Evolutionary conservation across 2,329 filamentous ascomycete genomes (phyloP).

Genomic region (Triangularia verruculosa): DNA sequence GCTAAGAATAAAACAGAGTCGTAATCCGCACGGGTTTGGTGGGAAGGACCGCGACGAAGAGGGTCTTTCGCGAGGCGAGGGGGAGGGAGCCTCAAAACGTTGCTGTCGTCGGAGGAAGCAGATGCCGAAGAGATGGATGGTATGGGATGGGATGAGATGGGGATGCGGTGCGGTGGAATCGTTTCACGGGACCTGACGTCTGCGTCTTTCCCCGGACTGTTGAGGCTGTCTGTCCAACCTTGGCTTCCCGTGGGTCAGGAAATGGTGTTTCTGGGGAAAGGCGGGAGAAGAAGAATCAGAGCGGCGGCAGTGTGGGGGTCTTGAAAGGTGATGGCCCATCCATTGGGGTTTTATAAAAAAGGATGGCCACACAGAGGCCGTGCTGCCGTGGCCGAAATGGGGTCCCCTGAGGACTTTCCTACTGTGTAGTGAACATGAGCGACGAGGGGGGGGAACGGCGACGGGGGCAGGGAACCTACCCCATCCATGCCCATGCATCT

Average conservation of each 20-base stretch:
- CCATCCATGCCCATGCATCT: conserved; percentile 2
- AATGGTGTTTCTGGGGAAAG: conserved; percentile 27
- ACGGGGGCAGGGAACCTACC: neutral
- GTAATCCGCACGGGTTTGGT: conserved; percentile 1
- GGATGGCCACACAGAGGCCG: conserved; percentile 16
- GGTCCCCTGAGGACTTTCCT: neutral
- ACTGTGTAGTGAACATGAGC: neutral
- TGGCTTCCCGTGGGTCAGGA: conserved; percentile 23
- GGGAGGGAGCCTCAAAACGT: neutral
- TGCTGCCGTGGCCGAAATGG: conserved; percentile 21
- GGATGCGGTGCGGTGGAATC: conserved; percentile 12
- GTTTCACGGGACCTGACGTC: conserved; percentile 20
- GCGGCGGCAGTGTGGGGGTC: conserved; percentile 32
- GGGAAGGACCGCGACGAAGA: neutral
- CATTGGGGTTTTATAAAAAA: conserved; percentile 18
- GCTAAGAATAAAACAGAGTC: conserved; percentile 8
- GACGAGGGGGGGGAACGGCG: neutral
- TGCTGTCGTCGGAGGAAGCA: neutral
- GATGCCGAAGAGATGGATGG: neutral
- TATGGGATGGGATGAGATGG: neutral
- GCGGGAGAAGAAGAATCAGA: conserved; percentile 22
- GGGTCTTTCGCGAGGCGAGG: neutral
- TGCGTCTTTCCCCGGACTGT: conserved; percentile 14
- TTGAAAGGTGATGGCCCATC: conserved; percentile 19
- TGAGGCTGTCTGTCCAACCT: conserved; percentile 24